A percentile compares a stretch with the other conserved stretches of the same genome.
Evolutionary conservation across 1,139 yeast genomes (phyloP).

Genomic region (Yamadazyma friedrichii): DNA sequence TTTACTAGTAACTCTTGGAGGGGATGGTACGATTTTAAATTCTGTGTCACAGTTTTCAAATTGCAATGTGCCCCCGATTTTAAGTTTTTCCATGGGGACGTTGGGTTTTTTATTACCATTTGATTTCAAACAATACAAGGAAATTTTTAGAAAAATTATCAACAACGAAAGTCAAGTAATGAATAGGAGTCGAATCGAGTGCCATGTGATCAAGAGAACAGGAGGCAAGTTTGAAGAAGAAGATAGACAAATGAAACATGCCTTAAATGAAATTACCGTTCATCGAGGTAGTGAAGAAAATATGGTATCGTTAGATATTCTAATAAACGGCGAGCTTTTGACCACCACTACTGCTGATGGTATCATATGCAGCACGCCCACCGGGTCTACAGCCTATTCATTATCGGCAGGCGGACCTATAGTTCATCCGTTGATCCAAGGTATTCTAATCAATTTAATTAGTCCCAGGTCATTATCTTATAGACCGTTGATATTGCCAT

Average conservation of each 20-base stretch:
- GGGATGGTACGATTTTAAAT: conserved; percentile 89
- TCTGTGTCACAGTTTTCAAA: conserved; percentile 68
- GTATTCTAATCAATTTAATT: conserved; percentile 81
- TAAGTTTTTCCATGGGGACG: conserved; percentile 89
- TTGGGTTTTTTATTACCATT: conserved; percentile 88
- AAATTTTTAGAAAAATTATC: conserved; percentile 66
- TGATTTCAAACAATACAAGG: conserved; percentile 59
- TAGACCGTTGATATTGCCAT: conserved; percentile 80
- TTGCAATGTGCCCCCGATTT: conserved; percentile 78
- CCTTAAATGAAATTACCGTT: conserved; percentile 87
- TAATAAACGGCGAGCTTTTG: conserved; percentile 74
- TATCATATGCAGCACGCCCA: conserved; percentile 79
- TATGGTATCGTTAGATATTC: conserved; percentile 76
- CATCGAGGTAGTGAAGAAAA: conserved; percentile 91
- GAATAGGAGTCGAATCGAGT: conserved; percentile 74
- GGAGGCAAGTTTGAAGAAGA: conserved; percentile 2
- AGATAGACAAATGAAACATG: conserved; percentile 47
- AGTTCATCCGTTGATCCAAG: conserved; percentile 84
- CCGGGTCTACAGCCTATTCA: conserved; percentile 94
- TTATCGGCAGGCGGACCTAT: conserved; percentile 90
- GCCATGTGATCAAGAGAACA: conserved; percentile 53
- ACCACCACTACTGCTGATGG: conserved; percentile 95
- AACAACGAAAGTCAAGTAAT: conserved; percentile 67
- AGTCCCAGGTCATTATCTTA: conserved; percentile 88
- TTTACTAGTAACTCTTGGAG: conserved; percentile 82